Evolutionary conservation across 2,329 filamentous ascomycete genomes (phyloP).

Genomic region (Cladosporium sp.): DNA sequence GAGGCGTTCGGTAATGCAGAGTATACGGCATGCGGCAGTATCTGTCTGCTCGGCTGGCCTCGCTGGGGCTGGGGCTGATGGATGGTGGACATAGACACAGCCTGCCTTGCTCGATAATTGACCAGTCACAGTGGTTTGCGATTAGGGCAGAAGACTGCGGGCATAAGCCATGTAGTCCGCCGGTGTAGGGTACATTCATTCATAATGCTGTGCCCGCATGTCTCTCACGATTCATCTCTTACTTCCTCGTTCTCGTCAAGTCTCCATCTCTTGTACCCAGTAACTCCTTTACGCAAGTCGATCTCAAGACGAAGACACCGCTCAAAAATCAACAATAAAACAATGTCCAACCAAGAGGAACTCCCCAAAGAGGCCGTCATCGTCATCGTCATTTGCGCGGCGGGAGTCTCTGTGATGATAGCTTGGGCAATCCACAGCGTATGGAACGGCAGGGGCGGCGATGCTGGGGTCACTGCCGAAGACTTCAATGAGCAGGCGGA

Average conservation of each 20-base stretch:
- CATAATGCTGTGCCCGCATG: too few relatives aligned
- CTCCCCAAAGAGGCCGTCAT: conserved; percentile 2
- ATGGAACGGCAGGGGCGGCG: not conserved
- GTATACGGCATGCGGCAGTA: too few relatives aligned
- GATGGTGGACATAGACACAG: not conserved
- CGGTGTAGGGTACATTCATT: not conserved
- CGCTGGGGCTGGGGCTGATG: too few relatives aligned
- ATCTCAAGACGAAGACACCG: not conserved
- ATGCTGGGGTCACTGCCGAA: not conserved
- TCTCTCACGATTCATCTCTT: not conserved
- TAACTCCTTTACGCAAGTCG: not conserved
- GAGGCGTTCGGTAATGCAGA: too few relatives aligned
- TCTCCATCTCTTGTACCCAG: not conserved
- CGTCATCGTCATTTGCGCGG: conserved; percentile 1
- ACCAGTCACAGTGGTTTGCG: not conserved
- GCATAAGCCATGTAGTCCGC: not conserved
- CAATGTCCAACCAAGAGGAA: too few relatives aligned
- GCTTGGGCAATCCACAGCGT: conserved; percentile 3
- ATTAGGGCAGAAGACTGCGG: not conserved
- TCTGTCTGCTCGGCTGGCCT: too few relatives aligned
- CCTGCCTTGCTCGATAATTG: conserved; percentile 1
- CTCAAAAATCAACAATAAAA: too few relatives aligned
- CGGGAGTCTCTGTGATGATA: not conserved
- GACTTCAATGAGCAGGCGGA: not conserved
- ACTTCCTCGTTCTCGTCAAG: not conserved